Percentiles rank a stretch among this genome's conserved stretches.
These are phyloP conservation scores for Hypericum perforatum DNA, from an alignment of 345 rosid genomes.

Conservation along the genomic window DNA sequence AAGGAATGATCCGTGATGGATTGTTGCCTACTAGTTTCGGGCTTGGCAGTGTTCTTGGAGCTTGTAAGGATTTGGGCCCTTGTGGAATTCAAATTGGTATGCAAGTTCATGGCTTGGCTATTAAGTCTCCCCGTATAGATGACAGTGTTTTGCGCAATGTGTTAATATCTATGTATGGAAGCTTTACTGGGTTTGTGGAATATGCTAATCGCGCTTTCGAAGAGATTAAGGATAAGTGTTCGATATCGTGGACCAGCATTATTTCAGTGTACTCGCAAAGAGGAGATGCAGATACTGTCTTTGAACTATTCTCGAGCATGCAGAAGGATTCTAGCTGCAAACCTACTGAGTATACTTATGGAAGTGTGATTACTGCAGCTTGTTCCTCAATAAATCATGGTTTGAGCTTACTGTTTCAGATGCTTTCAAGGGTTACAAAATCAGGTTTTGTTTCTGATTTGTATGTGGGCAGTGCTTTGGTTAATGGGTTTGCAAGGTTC, in stretches of 20 bases:
- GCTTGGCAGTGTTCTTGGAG: constrained; percentile 55
- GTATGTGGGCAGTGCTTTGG: constrained; percentile 81
- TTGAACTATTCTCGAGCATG: constrained; percentile 55
- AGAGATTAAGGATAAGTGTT: constrained; percentile 46
- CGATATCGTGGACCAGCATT: constrained; percentile 65
- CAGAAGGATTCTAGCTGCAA: constrained; percentile 32
- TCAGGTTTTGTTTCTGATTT: constrained; percentile 62
- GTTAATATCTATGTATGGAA: constrained; percentile 71
- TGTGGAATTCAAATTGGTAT: constrained; percentile 43
- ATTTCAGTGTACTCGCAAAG: constrained; percentile 61
- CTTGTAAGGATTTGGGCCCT: constrained; percentile 49
- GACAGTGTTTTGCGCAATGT: constrained; percentile 55
- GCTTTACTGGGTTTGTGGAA: constrained; percentile 24
- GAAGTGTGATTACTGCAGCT: constrained; percentile 67
- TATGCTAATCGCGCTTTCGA: constrained; percentile 50
- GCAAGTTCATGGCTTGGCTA: constrained; percentile 65
- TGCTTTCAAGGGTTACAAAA: constrained; percentile 49
- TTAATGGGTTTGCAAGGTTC: constrained; percentile 62
- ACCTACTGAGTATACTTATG: constrained; percentile 84
- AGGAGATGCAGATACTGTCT: constrained; percentile 41
- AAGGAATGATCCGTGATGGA: constrained; percentile 44
- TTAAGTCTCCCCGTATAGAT: constrained; percentile 40
- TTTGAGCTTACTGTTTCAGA: constrained; percentile 55
- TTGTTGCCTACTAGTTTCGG: constrained; percentile 50
- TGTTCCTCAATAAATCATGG: constrained; percentile 41